Evolutionary conservation across 2,329 filamentous ascomycete species (phyloP).

Genomic region (Tolypocladium tropicale): DNA sequence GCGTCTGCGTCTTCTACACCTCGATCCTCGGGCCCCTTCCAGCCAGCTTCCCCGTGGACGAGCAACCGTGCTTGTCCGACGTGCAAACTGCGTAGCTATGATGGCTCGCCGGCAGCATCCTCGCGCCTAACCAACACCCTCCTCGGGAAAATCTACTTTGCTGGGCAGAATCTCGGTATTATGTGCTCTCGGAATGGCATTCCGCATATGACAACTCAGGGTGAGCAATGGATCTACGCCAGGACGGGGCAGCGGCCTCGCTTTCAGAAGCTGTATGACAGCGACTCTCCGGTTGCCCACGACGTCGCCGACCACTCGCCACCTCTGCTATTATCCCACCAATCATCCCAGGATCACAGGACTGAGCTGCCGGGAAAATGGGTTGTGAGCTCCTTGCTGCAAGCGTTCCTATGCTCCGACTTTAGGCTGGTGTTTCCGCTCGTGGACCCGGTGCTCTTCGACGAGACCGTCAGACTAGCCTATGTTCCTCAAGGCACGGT

Average conservation of each 20-base stretch:
- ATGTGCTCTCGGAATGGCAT: slow-evolving; percentile 37
- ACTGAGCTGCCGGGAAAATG: slow-evolving; percentile 23
- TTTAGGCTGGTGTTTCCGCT: slow-evolving; percentile 37
- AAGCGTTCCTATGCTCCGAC: slow-evolving; percentile 16
- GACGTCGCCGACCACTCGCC: neutral
- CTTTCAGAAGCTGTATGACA: slow-evolving; percentile 8
- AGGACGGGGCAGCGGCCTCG: slow-evolving; percentile 25
- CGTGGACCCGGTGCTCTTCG: slow-evolving; percentile 35
- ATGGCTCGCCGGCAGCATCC: neutral
- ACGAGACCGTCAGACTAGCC: slow-evolving; percentile 31
- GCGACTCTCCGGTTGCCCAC: neutral
- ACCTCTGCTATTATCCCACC: neutral
- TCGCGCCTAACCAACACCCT: slow-evolving; percentile 1
- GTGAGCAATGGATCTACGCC: slow-evolving; percentile 36
- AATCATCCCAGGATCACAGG: neutral
- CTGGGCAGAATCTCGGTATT: slow-evolving; percentile 33
- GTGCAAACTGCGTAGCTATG: neutral
- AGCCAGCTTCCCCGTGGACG: neutral
- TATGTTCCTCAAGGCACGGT: slow-evolving; percentile 21
- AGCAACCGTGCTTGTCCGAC: neutral
- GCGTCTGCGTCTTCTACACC: slow-evolving; percentile 3
- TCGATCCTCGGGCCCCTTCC: neutral
- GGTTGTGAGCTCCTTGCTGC: slow-evolving; percentile 16
- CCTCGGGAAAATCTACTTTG: slow-evolving; percentile 32
- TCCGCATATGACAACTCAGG: slow-evolving; percentile 35